Conservation (phyloP, 2,329 filamentous ascomycete species). For the Xylariaceae sp. region DNA sequence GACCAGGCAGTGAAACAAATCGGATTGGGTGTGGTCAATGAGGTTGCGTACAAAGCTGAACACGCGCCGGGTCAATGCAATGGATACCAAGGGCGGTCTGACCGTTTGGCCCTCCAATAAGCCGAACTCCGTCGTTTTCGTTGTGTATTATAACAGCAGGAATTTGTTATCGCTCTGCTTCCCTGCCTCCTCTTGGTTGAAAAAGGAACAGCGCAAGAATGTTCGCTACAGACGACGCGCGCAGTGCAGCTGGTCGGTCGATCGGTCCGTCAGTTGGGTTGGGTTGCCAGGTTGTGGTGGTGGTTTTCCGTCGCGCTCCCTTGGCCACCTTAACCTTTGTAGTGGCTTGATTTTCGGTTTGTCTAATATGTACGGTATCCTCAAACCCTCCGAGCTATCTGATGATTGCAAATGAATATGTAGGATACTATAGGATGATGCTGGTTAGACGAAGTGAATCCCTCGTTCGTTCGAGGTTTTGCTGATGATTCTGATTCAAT, state of each 20-base stretch:
- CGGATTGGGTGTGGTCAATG: conserved; percentile 12
- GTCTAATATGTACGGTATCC: background rate
- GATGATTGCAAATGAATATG: conserved; percentile 4
- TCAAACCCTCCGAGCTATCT: background rate
- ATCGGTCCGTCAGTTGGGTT: conserved; percentile 1
- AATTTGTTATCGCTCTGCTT: conserved; percentile 14
- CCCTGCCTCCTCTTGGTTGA: background rate
- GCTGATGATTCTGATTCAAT: conserved; percentile 8
- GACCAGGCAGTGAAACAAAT: conserved; percentile 16
- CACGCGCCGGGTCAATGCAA: conserved; percentile 27
- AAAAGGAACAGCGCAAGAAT: conserved; percentile 11
- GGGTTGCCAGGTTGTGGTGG: background rate
- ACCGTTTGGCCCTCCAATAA: conserved; percentile 27
- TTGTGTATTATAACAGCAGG: conserved; percentile 9
- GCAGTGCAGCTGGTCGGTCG: background rate
- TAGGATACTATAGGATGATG: conserved; percentile 4
- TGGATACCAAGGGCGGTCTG: conserved; percentile 21
- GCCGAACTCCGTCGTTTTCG: conserved; percentile 3
- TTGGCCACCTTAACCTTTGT: background rate
- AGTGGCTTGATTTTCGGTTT: background rate
- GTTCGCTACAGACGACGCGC: background rate
- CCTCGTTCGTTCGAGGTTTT: background rate
- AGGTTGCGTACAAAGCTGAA: conserved; percentile 26
- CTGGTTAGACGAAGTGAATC: background rate
- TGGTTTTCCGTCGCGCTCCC: conserved; percentile 15